Base-by-base conservation (phyloP, 2,329 filamentous ascomycete species). In the Ceratocystis huliohia region DNA sequence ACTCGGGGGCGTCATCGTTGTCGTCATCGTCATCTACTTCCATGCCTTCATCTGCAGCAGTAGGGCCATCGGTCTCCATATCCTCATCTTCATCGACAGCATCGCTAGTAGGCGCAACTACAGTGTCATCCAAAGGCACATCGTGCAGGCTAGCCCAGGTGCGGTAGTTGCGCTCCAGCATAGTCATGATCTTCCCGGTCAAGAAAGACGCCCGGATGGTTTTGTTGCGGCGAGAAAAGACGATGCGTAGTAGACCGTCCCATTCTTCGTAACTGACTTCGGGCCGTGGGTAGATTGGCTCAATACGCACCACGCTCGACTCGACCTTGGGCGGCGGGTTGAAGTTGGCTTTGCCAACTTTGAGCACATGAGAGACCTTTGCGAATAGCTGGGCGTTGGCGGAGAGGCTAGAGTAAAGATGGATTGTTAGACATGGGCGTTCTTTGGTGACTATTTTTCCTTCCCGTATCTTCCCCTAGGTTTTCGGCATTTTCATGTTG, bases 311-410 rank as follows among this genome's bases (percentile, higher is more conserved):
- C 5, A 96, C 92, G 67, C 88, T 92, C 6, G 86, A 90, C 76
- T 99, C 94, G 67, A 99, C 94, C 73, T 91, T 84, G 7, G 94
- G 94, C 0, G 94, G 93, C 0, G 94, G 94, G 69, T 90, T 91
- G 82, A 97, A 99, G 78, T 97, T 97, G 77, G 95, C 94, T 77
- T 88, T 89, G 70, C 92, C 91, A 59, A 97, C 93, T 78, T 96
- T 96, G 87, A 96, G 90, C 71, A 96, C 85, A 75, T 82, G 79
- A n/a, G 79, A 80, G 72, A 81, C 80, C 68, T 79, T 80, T 68
- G 80, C 89, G 75, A 79, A 96, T 81, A 97, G 96, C 74, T 97
- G 93, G 20, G 89, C 90, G 72, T 97, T 97, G 67, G 96, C 93
- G 1, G 85, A 89, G 30, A 97, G 81, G n/a, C 66, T 68, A 48